Evolutionary conservation across 148 eudicot species (phyloP).

Genomic region (Spergularia bocconei): DNA sequence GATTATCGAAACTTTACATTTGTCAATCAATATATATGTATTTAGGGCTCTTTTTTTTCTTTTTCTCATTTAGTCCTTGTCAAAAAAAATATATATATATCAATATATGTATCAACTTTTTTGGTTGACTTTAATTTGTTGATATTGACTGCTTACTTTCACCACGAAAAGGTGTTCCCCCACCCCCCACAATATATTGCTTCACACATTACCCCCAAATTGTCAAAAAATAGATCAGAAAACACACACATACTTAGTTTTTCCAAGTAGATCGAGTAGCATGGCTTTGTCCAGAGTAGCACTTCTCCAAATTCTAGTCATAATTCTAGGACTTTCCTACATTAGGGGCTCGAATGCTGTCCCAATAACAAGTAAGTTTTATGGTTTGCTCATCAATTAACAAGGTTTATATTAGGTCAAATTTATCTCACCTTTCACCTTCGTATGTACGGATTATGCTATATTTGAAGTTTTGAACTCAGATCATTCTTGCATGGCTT

Average conservation of each 20-base stretch:
- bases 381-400: not conserved
- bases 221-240: not conserved
- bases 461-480: not conserved
- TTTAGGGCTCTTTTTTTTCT: too few relatives aligned
- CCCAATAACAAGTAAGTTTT: constrained; percentile 45
- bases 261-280: not conserved
- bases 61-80: too few relatives aligned
- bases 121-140: constrained; percentile 27
- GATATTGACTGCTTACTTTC: constrained; percentile 26
- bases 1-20: too few relatives aligned
- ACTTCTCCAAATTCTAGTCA: constrained; percentile 23
- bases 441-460: not conserved
- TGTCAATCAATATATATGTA: too few relatives aligned
- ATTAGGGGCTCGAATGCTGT: constrained; percentile 32
- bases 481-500: not conserved
- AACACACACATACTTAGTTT: not conserved
- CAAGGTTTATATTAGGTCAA: not conserved
- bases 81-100: too few relatives aligned
- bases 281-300: constrained; percentile 26
- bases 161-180: constrained; percentile 19
- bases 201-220: constrained; percentile 15
- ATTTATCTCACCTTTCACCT: not conserved
- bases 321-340: constrained; percentile 32
- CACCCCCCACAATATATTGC: constrained; percentile 30
- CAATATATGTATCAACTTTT: not conserved